These are phyloP conservation scores for Tricholoma terreum DNA, from an alignment of 768 basidiomycete species.

Conservation along the genomic window DNA sequence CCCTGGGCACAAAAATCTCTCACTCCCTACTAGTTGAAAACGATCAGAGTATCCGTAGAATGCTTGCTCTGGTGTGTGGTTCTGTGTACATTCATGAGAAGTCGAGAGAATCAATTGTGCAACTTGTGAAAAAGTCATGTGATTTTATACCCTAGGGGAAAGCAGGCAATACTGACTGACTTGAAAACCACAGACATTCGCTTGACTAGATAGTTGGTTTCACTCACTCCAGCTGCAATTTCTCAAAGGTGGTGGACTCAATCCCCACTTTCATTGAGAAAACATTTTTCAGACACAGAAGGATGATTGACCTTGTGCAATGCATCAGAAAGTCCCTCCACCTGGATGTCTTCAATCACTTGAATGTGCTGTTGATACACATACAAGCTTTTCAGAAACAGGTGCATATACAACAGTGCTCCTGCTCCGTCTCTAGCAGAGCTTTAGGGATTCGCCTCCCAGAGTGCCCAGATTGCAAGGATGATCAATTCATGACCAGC, in stretches of 20 bases:
- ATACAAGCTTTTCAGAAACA: background rate
- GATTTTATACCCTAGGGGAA: background rate
- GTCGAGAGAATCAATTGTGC: background rate
- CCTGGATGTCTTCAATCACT: background rate
- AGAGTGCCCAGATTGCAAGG: no score
- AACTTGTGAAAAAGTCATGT: background rate
- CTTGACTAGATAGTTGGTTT: background rate
- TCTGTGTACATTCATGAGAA: no score
- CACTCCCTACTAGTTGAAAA: no score
- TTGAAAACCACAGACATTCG: background rate
- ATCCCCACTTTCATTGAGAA: no score
- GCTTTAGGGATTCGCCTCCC: no score
- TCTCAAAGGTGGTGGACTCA: background rate
- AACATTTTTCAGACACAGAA: no score
- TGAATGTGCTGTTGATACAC: background rate
- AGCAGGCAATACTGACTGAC: background rate
- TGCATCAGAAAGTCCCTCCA: background rate
- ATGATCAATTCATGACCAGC: no score
- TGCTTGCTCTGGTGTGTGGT: no score
- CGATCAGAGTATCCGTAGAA: no score
- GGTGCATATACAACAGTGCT: background rate
- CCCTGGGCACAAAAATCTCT: background rate
- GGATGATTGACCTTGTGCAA: background rate
- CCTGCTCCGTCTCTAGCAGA: no score
- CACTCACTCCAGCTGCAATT: background rate